Evolutionary conservation across 2,329 filamentous ascomycete genomes (phyloP), one percentile per base, ranked within the genome.

Genomic region (Pleomassaria siparia): DNA sequence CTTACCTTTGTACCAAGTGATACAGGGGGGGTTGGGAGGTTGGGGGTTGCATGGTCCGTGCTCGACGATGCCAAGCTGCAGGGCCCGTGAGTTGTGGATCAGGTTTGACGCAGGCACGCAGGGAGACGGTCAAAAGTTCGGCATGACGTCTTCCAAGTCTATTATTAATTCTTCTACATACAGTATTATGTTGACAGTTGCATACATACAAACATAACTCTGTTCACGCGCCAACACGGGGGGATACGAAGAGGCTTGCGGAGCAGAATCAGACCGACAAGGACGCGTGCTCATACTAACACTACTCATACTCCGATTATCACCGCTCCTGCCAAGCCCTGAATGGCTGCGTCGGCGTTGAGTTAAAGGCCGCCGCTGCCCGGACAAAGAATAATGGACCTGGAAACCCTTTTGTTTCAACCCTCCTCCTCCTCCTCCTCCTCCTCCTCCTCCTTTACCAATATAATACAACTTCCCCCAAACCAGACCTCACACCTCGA

Each of bases 81-180:
- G 35, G 7, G 11, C 22, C 18, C 6, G 35, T 11, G 20, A 3
- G 18, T 11, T n/a, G 20, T 13, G 35, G 35, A n/a, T 8, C 8
- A 35, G 24, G n/a, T 22, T 22, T 22, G n/a, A n/a, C n/a, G n/a
- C n/a, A n/a, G n/a, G n/a, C n/a, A 15, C 16, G 39, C 39, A 29
- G 22, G 24, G 20, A 6, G 39, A 35, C 20, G 6, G 35, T 13
- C 35, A 4, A n/a, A n/a, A n/a, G n/a, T 11, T 15, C n/a, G 29
- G 29, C 9, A 37, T 37, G 35, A 37, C 35, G 35, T 37, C 35
- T 37, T n/a, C n/a, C n/a, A n/a, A n/a, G n/a, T n/a, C n/a, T n/a
- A n/a, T n/a, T n/a, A n/a, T n/a, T n/a, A n/a, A n/a, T n/a, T n/a
- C n/a, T n/a, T n/a, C n/a, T n/a, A n/a, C n/a, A n/a, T n/a, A n/a